Percentiles rank a stretch among this genome's conserved stretches.
These are phyloP conservation scores for Cladosporium velox DNA, from an alignment of 2,329 filamentous ascomycete species.

Conservation along the genomic window DNA sequence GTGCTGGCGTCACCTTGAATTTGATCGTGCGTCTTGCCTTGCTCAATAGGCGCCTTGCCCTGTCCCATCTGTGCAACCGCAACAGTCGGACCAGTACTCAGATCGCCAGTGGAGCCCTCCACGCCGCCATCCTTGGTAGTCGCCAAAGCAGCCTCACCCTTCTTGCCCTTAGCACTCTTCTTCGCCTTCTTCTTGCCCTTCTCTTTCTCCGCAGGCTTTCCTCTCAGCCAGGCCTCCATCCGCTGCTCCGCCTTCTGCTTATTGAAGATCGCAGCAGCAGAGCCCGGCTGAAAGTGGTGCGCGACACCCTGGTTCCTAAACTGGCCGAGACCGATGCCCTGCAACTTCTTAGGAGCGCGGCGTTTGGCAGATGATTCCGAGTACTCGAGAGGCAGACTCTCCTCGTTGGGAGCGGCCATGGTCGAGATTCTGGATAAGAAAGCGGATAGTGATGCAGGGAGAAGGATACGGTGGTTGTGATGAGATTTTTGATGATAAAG, in stretches of 20 bases:
- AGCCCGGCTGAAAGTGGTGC: neutral
- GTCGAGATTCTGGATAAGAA: neutral
- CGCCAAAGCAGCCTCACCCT: neutral
- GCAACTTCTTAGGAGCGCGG: neutral
- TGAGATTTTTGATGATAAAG: neutral
- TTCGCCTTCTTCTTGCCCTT: neutral
- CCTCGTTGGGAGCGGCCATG: neutral
- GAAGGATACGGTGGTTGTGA: neutral
- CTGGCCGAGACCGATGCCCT: neutral
- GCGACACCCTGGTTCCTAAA: neutral
- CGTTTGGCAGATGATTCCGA: neutral
- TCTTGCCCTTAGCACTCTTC: neutral
- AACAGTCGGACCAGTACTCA: neutral
- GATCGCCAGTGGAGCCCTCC: neutral
- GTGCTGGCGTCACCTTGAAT: neutral
- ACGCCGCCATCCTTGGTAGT: neutral
- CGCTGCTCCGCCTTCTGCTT: neutral
- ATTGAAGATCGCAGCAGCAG: neutral
- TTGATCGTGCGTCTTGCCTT: neutral
- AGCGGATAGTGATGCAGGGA: neutral
- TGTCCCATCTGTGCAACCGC: neutral
- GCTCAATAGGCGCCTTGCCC: neutral
- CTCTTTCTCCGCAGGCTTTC: neutral
- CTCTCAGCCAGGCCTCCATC: neutral
- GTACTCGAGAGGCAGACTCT: neutral